These are phyloP conservation scores for Penicillium daleae DNA, from an alignment of 495 filamentous ascomycete species.

Conservation along the genomic window DNA sequence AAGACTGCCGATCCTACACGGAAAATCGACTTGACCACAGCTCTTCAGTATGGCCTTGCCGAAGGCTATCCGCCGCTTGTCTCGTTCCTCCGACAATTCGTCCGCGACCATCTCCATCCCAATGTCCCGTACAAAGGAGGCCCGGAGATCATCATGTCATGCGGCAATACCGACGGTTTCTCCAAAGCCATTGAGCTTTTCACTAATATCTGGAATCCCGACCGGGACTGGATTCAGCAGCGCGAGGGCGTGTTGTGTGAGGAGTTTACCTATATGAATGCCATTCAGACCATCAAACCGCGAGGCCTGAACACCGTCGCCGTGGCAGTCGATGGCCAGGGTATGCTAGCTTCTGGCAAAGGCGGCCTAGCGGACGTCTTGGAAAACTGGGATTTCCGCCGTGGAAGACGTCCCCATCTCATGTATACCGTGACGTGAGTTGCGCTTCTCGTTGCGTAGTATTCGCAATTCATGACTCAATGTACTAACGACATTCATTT, in stretches of 20 bases:
- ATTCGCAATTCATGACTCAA: not conserved
- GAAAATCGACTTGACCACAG: constrained; percentile 79
- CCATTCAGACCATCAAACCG: constrained; percentile 66
- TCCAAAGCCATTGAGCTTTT: constrained; percentile 74
- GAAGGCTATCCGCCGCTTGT: constrained; percentile 77
- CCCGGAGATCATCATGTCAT: constrained; percentile 75
- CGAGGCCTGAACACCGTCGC: constrained; percentile 71
- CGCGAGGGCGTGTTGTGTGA: constrained; percentile 76
- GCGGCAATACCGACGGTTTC: constrained; percentile 84
- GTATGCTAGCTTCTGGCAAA: constrained; percentile 68
- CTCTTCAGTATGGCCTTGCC: constrained; percentile 83
- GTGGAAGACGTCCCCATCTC: constrained; percentile 76
- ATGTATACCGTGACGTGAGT: constrained; percentile 91
- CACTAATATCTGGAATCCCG: constrained; percentile 71
- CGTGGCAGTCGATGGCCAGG: constrained; percentile 75
- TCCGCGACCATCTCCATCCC: constrained; percentile 75
- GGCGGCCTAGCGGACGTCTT: constrained; percentile 79
- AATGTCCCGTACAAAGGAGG: constrained; percentile 77
- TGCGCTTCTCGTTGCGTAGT: not conserved
- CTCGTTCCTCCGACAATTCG: constrained; percentile 76
- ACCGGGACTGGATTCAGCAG: constrained; percentile 64
- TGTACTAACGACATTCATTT: not conserved
- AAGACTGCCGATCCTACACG: constrained; percentile 54
- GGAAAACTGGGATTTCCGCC: constrained; percentile 75
- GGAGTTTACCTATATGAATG: constrained; percentile 76